Evolutionary conservation across 306 rosid genomes (phyloP).

Genomic region (Spatholobus suberectus): DNA sequence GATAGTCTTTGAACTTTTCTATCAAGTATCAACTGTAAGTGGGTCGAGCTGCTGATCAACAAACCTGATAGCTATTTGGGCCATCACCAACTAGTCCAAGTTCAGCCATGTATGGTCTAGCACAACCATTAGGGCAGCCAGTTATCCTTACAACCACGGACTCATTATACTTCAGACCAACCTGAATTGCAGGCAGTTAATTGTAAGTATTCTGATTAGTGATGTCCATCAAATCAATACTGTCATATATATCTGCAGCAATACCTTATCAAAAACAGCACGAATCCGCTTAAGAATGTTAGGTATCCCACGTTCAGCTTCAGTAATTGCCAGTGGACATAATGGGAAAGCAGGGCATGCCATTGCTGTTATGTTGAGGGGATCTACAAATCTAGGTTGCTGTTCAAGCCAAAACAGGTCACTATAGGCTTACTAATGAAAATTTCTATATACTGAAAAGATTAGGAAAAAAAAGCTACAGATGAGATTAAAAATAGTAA

Average conservation of each 20-base stretch:
- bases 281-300: slow-evolving; percentile 91
- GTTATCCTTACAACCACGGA: slow-evolving; percentile 91
- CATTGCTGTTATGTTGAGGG: slow-evolving; percentile 95
- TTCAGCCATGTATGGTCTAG: slow-evolving; percentile 98
- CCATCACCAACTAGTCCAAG: slow-evolving; percentile 98
- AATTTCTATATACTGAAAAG: not conserved
- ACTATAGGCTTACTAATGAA: slow-evolving; percentile 29
- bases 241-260: not conserved
- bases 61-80: slow-evolving; percentile 98
- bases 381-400: slow-evolving; percentile 91
- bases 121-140: slow-evolving; percentile 98
- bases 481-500: not conserved
- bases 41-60: slow-evolving; percentile 36
- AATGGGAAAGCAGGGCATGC: slow-evolving; percentile 99
- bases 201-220: slow-evolving; percentile 16
- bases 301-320: slow-evolving; percentile 97
- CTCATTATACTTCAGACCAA: slow-evolving; percentile 90
- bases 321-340: slow-evolving; percentile 95
- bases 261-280: slow-evolving; percentile 91
- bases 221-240: slow-evolving; percentile 27
- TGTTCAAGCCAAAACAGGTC: slow-evolving; percentile 49
- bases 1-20: slow-evolving; percentile 7
- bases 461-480: not conserved
- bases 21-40: not conserved
- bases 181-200: slow-evolving; percentile 54